These are phyloP conservation scores for Astragalus membranaceus DNA, from an alignment of 306 rosid species.

Conservation along the genomic window DNA sequence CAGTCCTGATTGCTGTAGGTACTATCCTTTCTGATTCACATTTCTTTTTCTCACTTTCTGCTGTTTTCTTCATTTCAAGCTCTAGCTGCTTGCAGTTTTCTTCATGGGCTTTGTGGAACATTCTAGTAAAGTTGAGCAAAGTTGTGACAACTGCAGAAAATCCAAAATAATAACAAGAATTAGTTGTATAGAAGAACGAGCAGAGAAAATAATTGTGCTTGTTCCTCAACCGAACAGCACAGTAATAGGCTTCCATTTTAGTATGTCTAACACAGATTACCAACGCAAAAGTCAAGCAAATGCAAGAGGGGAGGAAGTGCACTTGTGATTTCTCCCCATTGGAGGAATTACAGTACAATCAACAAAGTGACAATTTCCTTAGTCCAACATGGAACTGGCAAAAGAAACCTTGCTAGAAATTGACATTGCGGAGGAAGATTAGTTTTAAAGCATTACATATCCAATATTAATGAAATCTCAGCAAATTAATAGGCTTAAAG, in stretches of 20 bases:
- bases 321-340: not conserved
- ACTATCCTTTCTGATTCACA: conserved; percentile 40
- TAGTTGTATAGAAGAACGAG: not conserved
- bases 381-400: not conserved
- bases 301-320: not conserved
- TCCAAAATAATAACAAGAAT: conserved; percentile 7
- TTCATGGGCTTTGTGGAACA: conserved; percentile 69
- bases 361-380: not conserved
- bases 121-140: conserved; percentile 63
- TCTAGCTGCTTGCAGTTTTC: conserved; percentile 75
- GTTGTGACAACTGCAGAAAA: conserved; percentile 63
- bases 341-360: not conserved
- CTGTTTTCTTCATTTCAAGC: conserved; percentile 64
- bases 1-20: conserved; percentile 36
- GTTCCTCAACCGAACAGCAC: not conserved
- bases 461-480: conserved; percentile 6
- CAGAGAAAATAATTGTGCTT: not conserved
- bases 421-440: not conserved
- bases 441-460: not conserved
- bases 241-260: not conserved
- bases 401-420: not conserved
- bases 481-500: not conserved
- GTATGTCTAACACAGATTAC: not conserved
- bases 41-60: conserved; percentile 50
- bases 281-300: not conserved